Base-by-base conservation (phyloP, 2,329 filamentous ascomycete genomes). In the Fusarium subglutinans region DNA sequence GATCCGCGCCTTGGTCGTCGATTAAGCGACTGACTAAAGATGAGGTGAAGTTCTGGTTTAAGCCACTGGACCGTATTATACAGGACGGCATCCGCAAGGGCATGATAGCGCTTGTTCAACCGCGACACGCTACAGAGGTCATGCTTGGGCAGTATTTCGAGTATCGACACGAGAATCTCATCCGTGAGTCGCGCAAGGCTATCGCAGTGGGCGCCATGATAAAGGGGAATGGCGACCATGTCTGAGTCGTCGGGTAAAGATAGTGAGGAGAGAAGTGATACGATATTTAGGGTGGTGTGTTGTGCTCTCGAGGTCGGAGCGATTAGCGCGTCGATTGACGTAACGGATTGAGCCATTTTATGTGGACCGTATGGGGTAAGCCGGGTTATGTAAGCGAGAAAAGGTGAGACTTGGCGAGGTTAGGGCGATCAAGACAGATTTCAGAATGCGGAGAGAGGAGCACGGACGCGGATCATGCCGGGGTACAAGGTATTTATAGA, bases 51-150 rank as follows among this genome's bases (percentile, higher is more conserved):
- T 72, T 86, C 83, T 1, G 86, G 85, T 37, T 81, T 83, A 43
- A 85, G 80, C 79, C 87, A 87, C 28, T 81, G 82, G 5, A 87
- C 84, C 9, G 80, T 84, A 73, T 84, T 82, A 79, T 87, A 86
- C 28, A 87, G 80, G 14, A 87, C 79, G 7, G 84, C 82, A 73
- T 87, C 86, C 70, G 84, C 84, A 28, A 87, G 76, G 51, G 78
- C 77, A 70, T 87, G 86, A 71, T 84, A 84, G 30, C 78, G 79
- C 58, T 81, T 81, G 77, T 82, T 86, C 44, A 86, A 79, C 17
- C 82, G 81, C 44, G 84, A 86, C 26, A 86, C 79, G 72, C 75
- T 81, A 80, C 83, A 84, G 38, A 87, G 81, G 73, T 85, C 84
- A 72, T 78, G 80, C 59, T 81, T 81, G 20, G 81, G 81, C 3